Evolutionary conservation across 371 early-diverging fungal species (phyloP).

Genomic region (Mucor ambiguus): DNA sequence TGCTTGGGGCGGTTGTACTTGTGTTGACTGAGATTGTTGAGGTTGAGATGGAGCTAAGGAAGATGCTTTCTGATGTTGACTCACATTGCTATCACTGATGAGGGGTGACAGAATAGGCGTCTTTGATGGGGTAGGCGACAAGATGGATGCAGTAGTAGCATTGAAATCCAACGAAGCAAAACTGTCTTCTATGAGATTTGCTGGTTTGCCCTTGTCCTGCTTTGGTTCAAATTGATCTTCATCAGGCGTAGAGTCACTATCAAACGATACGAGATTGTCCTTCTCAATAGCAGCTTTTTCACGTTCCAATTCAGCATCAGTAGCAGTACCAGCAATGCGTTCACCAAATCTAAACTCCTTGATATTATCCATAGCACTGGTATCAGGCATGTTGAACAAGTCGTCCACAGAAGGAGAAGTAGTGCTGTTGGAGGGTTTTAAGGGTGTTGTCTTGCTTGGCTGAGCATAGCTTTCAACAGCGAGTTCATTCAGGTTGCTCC

Average conservation of each 20-base stretch:
- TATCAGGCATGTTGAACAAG: neutral
- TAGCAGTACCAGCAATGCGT: neutral
- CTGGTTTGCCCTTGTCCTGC: neutral
- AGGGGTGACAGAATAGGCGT: neutral
- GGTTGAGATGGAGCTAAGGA: neutral
- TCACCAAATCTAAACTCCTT: slow-evolving; percentile 1
- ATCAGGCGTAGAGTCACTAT: neutral
- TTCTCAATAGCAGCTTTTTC: neutral
- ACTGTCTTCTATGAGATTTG: neutral
- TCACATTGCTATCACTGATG: neutral
- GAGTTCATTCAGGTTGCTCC: neutral
- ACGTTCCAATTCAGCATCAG: neutral
- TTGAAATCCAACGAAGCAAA: neutral
- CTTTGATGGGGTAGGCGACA: neutral
- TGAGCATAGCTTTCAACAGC: neutral
- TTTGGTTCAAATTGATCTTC: neutral
- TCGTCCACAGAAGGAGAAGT: neutral
- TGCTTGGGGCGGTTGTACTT: neutral
- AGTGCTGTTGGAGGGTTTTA: neutral
- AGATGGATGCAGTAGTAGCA: neutral
- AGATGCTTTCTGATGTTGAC: neutral
- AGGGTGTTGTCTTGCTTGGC: neutral
- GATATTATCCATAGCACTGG: neutral
- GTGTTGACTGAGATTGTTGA: neutral
- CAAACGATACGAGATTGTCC: neutral